Base-by-base conservation (phyloP, 176 grass and related monocot species). In the Oryza officinalis region DNA sequence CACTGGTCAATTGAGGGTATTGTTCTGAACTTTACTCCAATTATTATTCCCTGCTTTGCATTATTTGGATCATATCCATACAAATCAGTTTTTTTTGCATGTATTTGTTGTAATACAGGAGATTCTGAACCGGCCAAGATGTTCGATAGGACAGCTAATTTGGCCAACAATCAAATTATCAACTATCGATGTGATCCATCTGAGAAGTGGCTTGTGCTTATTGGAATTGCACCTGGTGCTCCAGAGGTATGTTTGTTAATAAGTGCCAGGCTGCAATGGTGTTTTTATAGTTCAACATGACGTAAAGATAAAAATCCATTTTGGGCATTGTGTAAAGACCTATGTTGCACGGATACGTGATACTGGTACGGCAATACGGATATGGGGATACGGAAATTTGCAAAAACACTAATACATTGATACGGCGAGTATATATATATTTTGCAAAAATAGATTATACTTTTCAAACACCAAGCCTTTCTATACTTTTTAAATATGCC, bases 1-100 rank as follows among this genome's bases (percentile, higher is more conserved):
- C 95, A 98, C 77, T 98, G 95, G 92, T 95, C 95, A 27, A 93
- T 95, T 79, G 95, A 98, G 91, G 95, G 95, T 67, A 86, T 26
- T 70, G 8, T 46, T 44, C 11, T 22, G 35, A 71, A 83, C 5
- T 25, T 76, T 43, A 8, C 7, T 38, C 37, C 37, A 37, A 37
- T 37, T 38, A 38, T 8, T 38, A 38, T 38, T 38, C 1, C 4
- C 37, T 38, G 37, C 37, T 38, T 65, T 84, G 72, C 63, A 84
- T 38, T 23, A 28, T 76, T 75, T 67, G 22, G 14, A 28, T 37
- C 13, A 22, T 66, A 67, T 67, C 13, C 35, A 13, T 52, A 38
- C 10, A 33, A 67, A 67, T 63, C 17, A 67, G 76, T 7, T 27
- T 35, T 52, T 6, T 65, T 67, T 50, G 8, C 32, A 69, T 83